These are phyloP conservation scores for Daldinia sp. DNA, from an alignment of 2,329 filamentous ascomycete genomes.

Conservation along the genomic window DNA sequence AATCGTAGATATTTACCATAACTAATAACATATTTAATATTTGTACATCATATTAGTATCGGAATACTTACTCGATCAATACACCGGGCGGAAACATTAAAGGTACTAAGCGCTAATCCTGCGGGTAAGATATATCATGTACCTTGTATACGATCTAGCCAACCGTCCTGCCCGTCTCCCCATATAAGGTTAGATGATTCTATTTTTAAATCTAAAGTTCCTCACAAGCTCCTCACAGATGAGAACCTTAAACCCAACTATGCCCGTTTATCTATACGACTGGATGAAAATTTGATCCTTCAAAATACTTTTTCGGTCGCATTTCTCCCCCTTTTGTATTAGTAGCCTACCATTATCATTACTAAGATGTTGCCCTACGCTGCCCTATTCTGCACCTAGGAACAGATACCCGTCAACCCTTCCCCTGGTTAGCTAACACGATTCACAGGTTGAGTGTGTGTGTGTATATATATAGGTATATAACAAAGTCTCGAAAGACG, in stretches of 20 bases:
- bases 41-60: not conserved
- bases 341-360: not conserved
- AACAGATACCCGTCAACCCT: not conserved
- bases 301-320: not conserved
- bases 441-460: not conserved
- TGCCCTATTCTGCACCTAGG: not conserved
- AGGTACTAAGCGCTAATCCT: constrained; percentile 14
- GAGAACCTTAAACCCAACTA: constrained; percentile 16
- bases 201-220: constrained; percentile 28
- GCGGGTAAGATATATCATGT: constrained; percentile 24
- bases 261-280: constrained; percentile 2
- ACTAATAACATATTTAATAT: not conserved
- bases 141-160: constrained; percentile 36
- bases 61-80: not conserved
- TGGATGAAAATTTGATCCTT: not conserved
- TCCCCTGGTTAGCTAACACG: not conserved
- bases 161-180: too few relatives aligned
- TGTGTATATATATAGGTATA: not conserved
- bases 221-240: too few relatives aligned
- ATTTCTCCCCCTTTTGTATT: constrained; percentile 1
- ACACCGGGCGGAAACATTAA: not conserved
- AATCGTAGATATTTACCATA: not conserved
- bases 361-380: not conserved
- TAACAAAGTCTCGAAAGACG: constrained; percentile 10
- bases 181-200: constrained; percentile 15